Evolutionary conservation across 495 filamentous ascomycete genomes (phyloP).

Genomic region (Lasiosphaeris hirsuta): DNA sequence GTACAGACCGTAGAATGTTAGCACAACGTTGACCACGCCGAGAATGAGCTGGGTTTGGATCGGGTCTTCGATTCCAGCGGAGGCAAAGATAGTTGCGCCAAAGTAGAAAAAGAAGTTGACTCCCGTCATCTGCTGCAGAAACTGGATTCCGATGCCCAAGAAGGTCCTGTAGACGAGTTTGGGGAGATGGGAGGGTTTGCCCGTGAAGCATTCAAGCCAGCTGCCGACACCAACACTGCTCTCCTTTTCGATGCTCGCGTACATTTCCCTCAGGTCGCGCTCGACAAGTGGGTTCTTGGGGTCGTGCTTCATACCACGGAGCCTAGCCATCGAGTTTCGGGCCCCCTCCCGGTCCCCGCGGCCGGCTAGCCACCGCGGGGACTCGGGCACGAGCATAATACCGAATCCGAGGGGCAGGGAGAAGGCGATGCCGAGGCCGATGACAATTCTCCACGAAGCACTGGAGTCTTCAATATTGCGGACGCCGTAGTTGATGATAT

Average conservation of each 20-base stretch:
- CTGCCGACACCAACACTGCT: constrained; percentile 43
- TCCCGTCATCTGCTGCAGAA: constrained; percentile 63
- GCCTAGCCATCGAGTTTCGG: constrained; percentile 57
- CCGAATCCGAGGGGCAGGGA: constrained; percentile 60
- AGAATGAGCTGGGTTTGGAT: constrained; percentile 68
- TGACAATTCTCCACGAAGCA: constrained; percentile 65
- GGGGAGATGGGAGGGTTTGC: constrained; percentile 40
- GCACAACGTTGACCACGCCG: constrained; percentile 66
- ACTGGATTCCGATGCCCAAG: constrained; percentile 65
- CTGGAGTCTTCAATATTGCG: constrained; percentile 43
- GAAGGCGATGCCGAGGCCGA: constrained; percentile 68
- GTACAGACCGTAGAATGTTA: constrained; percentile 65
- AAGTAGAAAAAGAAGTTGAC: constrained; percentile 60
- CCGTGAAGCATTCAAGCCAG: constrained; percentile 59
- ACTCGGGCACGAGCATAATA: constrained; percentile 60
- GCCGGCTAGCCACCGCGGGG: constrained; percentile 58
- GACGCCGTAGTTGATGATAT: constrained; percentile 61
- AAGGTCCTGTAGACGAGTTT: constrained; percentile 65
- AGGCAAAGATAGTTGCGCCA: constrained; percentile 56
- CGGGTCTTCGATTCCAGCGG: constrained; percentile 59
- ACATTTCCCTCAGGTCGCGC: constrained; percentile 66
- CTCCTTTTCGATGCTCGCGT: constrained; percentile 59
- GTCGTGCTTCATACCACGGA: constrained; percentile 58
- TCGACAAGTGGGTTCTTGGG: constrained; percentile 56
- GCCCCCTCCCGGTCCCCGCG: constrained; percentile 55